Base-by-base conservation (phyloP, 1,284 basidiomycete genomes). In the Singerocomus rubriflavus region DNA sequence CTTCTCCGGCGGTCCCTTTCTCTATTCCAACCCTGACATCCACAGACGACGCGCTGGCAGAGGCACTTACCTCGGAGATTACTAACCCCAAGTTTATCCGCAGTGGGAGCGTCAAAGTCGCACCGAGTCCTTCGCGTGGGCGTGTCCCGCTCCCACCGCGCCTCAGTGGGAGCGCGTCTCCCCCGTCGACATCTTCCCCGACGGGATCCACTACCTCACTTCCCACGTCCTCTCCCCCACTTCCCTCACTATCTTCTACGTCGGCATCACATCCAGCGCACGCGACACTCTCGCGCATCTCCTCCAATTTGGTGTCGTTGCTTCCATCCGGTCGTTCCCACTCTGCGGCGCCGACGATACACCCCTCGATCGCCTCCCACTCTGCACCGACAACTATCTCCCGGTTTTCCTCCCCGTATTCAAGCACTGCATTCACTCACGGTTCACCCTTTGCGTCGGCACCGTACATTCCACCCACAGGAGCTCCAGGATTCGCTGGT, bases 401-500 rank as follows among this genome's bases (percentile, higher is more conserved):
- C 6, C 51, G 46, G 4, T 44, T 44, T 13, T 35, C 44, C 7
- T 44, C 43, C 2, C 27, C 54, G 2, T 50, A 51, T 32, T 14
- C 43, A 5, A 33, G 37, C 11, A 29, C 31, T 32, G 12, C 51
- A 1, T 66, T 79, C 31, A 73, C 72, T 0, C 75, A 78, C 45
- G 71, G 71, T 0, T 73, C 82, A 1, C 84, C 85, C 0, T 88
- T 88, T 57, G 75, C 77, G 0, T 66, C 81, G 12, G 75, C 80
- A 30, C 57, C 71, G 5, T 90, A 82, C 58, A 67, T 80, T 0
- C 78, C 89, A 0, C 84, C 88, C 0, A 75, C 74, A 0, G 91
- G 91, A 6, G 91, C 92, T 0, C 91, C 91, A 0, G 91, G 88
- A 0, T 93, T 88, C 62, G 71, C 66, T 14, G 85, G 85, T 0